Conservation (phyloP, 768 basidiomycete genomes). For the Collybia sp. region DNA sequence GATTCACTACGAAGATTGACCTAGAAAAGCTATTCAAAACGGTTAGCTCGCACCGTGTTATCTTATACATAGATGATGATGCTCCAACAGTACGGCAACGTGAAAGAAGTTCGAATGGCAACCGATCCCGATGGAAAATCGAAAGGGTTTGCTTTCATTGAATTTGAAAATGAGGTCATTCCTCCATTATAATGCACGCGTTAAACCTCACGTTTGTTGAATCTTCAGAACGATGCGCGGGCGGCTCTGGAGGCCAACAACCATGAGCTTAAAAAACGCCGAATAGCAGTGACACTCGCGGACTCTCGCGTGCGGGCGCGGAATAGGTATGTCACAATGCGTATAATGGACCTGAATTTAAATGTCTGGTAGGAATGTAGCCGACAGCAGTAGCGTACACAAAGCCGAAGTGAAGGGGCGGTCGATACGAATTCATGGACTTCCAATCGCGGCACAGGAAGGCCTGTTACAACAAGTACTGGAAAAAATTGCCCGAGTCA, state of each 20-base stretch:
- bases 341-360: too few species aligned
- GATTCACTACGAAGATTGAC: constrained; percentile 72
- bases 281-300: constrained; percentile 83
- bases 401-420: constrained; percentile 58
- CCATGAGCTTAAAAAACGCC: constrained; percentile 82
- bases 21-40: constrained; percentile 73
- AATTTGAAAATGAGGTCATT: constrained; percentile 79
- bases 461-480: constrained; percentile 87
- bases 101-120: constrained; percentile 81
- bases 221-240: constrained; percentile 57
- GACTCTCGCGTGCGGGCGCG: constrained; percentile 62
- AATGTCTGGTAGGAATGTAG: too few species aligned
- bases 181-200: not conserved
- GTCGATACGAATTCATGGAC: constrained; percentile 69
- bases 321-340: constrained; percentile 35
- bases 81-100: constrained; percentile 60
- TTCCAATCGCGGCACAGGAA: constrained; percentile 80
- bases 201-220: not conserved
- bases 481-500: constrained; percentile 69
- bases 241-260: constrained; percentile 80
- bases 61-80: not conserved
- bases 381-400: constrained; percentile 51
- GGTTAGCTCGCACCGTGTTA: constrained; percentile 36
- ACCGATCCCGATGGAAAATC: constrained; percentile 63
- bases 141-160: constrained; percentile 91